These are phyloP conservation scores for Rhinocladiella mackenziei DNA, from an alignment of 2,329 filamentous ascomycete species.

Conservation along the genomic window DNA sequence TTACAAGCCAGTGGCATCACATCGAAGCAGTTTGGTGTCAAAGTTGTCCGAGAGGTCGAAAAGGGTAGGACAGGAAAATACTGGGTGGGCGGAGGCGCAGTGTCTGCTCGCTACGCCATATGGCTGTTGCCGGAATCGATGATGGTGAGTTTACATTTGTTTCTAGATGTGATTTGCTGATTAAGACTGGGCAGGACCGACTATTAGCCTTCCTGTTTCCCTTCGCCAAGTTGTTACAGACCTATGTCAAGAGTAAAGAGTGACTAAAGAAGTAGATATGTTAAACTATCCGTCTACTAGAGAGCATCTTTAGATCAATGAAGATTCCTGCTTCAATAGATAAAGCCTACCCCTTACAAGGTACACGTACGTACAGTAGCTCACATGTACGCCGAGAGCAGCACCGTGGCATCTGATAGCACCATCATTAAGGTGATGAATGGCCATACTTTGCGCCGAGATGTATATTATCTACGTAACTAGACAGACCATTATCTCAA, in stretches of 20 bases:
- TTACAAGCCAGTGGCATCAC: slow-evolving; percentile 16
- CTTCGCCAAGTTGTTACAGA: slow-evolving; percentile 6
- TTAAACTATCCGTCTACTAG: no score
- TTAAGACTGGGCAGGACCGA: slow-evolving; percentile 6
- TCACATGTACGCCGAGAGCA: no score
- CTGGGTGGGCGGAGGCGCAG: slow-evolving; percentile 17
- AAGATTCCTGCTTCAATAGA: no score
- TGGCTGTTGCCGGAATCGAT: slow-evolving; percentile 13
- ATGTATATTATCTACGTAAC: no score
- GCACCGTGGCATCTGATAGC: no score
- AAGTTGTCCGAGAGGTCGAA: slow-evolving; percentile 19
- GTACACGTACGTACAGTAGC: no score
- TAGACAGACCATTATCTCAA: no score
- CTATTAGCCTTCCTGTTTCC: slow-evolving; percentile 8
- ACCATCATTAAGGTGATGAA: no score
- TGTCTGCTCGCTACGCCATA: slow-evolving; percentile 3
- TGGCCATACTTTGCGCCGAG: no score
- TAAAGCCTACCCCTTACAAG: no score
- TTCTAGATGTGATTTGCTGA: slow-evolving; percentile 1
- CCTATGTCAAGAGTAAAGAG: slow-evolving; percentile 3
- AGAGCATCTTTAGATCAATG: no score
- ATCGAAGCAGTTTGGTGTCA: slow-evolving; percentile 11
- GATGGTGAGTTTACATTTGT: slow-evolving; percentile 11
- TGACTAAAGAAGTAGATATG: no score
- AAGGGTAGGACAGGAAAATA: slow-evolving; percentile 16